Conservation (phyloP, 805 yeast genomes). For the Alloascoidea africana region DNA sequence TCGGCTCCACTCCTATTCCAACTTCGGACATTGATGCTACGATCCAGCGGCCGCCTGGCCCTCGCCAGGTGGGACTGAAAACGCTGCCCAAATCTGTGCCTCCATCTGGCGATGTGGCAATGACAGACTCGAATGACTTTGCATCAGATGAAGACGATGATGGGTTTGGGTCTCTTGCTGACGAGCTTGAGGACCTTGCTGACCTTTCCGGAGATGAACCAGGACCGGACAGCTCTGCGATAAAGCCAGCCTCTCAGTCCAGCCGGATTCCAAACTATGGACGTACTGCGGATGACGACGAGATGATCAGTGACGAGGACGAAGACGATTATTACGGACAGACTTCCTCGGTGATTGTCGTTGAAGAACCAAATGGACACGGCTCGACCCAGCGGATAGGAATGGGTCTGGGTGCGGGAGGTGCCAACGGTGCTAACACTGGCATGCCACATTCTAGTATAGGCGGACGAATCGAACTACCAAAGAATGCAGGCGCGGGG, state of each 20-base stretch:
- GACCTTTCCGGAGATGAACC: background rate
- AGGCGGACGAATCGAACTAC: background rate
- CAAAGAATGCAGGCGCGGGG: constrained; percentile 4
- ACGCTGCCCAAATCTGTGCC: background rate
- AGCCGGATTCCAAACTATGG: background rate
- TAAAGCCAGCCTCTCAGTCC: background rate
- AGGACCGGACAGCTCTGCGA: background rate
- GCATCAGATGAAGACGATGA: constrained; percentile 2
- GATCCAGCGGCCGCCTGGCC: too few species aligned
- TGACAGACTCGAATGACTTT: background rate
- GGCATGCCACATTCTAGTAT: background rate
- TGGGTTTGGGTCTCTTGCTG: constrained; percentile 12
- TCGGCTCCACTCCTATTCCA: too few species aligned
- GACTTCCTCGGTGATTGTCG: constrained; percentile 7
- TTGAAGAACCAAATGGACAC: constrained; percentile 1
- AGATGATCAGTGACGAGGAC: constrained; percentile 2
- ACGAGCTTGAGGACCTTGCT: constrained; percentile 12
- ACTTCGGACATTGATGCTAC: too few species aligned
- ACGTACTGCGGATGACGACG: constrained; percentile 7
- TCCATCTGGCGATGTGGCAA: background rate
- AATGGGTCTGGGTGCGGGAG: background rate
- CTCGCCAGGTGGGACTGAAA: background rate
- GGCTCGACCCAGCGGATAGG: background rate
- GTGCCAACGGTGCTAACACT: background rate
- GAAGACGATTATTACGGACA: constrained; percentile 4